These are phyloP conservation scores for Rutidosis leptorrhynchoides DNA, from an alignment of 129 eudicot species.

Conservation along the genomic window DNA sequence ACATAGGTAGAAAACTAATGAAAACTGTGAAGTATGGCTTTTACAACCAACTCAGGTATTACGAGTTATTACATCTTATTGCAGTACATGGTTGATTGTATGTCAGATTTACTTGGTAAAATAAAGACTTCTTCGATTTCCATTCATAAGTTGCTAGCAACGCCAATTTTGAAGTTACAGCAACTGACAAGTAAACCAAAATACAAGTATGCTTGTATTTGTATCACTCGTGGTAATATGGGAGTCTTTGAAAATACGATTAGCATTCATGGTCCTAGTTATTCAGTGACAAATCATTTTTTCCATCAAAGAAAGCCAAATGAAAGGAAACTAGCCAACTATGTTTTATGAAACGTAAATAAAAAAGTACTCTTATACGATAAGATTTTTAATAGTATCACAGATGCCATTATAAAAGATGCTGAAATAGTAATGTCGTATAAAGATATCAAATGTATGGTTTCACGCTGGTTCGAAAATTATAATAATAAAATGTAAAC, in stretches of 20 bases:
- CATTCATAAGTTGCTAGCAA: no score
- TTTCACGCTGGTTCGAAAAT: no score
- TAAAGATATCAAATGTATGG: no score
- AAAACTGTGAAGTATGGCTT: not conserved
- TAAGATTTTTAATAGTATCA: no score
- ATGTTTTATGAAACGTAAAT: no score
- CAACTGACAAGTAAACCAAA: no score
- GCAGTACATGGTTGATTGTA: conserved; percentile 19
- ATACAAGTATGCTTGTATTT: not conserved
- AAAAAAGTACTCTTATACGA: no score
- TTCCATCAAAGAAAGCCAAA: not conserved
- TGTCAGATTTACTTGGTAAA: conserved; percentile 12
- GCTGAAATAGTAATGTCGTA: not conserved
- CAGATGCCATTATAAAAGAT: not conserved
- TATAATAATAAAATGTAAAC: no score
- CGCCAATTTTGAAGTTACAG: no score
- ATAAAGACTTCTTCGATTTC: not conserved
- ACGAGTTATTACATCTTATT: conserved; percentile 20
- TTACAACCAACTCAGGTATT: not conserved
- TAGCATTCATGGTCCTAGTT: no score
- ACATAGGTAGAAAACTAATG: conserved; percentile 11
- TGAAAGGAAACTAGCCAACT: not conserved
- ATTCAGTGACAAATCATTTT: no score
- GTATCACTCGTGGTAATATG: not conserved
- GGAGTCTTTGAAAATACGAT: not conserved